A percentile compares a stretch with the other conserved stretches of the same genome.
Evolutionary conservation across 352 stramenopile genomes (phyloP).

Genomic region (Lagenidium giganteum): DNA sequence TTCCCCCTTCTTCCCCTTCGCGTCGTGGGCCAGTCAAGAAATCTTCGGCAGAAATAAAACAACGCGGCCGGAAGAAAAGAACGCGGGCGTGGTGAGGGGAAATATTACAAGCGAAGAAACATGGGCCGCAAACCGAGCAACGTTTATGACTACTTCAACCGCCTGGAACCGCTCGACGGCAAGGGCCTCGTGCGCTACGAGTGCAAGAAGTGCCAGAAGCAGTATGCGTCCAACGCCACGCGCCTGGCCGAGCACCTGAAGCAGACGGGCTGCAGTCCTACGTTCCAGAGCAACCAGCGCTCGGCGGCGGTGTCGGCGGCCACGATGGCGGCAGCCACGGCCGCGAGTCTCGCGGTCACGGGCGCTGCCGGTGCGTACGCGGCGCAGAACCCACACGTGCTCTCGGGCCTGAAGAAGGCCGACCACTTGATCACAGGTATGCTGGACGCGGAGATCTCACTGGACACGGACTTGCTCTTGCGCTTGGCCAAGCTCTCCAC

Average conservation of each 20-base stretch:
- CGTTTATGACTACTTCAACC: conserved; percentile 83
- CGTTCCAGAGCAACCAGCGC: conserved; percentile 82
- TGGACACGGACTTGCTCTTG: conserved; percentile 60
- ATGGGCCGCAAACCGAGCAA: conserved; percentile 84
- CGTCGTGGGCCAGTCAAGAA: neutral
- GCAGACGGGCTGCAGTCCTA: conserved; percentile 58
- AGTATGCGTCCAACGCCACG: conserved; percentile 83
- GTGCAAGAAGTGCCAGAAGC: conserved; percentile 86
- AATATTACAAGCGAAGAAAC: conserved; percentile 32
- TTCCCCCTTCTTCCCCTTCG: neutral
- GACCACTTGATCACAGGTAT: conserved; percentile 60
- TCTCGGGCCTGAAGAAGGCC: conserved; percentile 38
- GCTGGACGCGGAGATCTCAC: conserved; percentile 56
- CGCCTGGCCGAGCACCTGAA: conserved; percentile 74
- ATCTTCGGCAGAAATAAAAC: conserved; percentile 19
- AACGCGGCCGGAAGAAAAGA: conserved; percentile 17
- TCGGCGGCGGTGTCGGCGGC: conserved; percentile 4
- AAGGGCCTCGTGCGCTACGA: conserved; percentile 80
- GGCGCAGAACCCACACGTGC: conserved; percentile 23
- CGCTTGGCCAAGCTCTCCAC: conserved; percentile 73
- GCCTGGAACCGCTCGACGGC: conserved; percentile 56
- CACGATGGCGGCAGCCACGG: conserved; percentile 12
- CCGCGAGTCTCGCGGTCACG: conserved; percentile 22
- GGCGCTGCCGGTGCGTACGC: conserved; percentile 22
- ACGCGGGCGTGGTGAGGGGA: neutral